Conservation (phyloP, 2,329 filamentous ascomycete species). For the Aspergillus fijiensis region DNA sequence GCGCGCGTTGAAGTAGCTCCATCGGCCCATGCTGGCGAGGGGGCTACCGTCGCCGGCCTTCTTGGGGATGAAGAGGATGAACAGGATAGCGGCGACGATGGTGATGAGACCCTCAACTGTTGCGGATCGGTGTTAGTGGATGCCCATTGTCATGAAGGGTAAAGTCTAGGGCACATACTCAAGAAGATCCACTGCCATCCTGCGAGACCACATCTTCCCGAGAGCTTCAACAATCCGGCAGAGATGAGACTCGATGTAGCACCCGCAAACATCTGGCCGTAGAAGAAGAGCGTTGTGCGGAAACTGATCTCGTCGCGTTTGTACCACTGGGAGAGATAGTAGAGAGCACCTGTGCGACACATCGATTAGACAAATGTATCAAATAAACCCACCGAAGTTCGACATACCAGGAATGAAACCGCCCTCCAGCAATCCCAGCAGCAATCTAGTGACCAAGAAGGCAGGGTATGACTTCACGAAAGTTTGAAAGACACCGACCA, state of each 20-base stretch:
- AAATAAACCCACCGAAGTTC: not conserved
- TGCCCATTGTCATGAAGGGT: not conserved
- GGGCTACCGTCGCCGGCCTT: conserved; percentile 38
- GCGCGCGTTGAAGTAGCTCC: conserved; percentile 46
- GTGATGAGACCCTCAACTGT: conserved; percentile 55
- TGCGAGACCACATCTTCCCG: conserved; percentile 47
- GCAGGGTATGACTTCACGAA: conserved; percentile 51
- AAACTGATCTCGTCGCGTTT: conserved; percentile 54
- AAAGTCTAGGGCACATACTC: conserved; percentile 19
- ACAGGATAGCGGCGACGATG: conserved; percentile 42
- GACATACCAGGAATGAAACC: conserved; percentile 55
- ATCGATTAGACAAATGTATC: not conserved
- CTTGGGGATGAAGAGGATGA: conserved; percentile 43
- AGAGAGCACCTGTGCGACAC: conserved; percentile 29
- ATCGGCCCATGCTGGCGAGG: conserved; percentile 37
- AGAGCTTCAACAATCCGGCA: conserved; percentile 49
- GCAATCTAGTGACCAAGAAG: conserved; percentile 52
- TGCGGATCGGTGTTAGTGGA: not conserved
- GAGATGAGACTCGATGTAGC: conserved; percentile 43
- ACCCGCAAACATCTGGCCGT: conserved; percentile 55
- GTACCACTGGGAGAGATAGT: conserved; percentile 56
- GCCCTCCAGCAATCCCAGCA: conserved; percentile 56
- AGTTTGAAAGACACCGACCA: conserved; percentile 56
- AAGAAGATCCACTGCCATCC: conserved; percentile 61
- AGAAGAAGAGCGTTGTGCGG: conserved; percentile 56